Percentiles rank a stretch among this genome's conserved stretches.
These are phyloP conservation scores for Pichia scutulata DNA, from an alignment of 805 yeast genomes.

Conservation along the genomic window DNA sequence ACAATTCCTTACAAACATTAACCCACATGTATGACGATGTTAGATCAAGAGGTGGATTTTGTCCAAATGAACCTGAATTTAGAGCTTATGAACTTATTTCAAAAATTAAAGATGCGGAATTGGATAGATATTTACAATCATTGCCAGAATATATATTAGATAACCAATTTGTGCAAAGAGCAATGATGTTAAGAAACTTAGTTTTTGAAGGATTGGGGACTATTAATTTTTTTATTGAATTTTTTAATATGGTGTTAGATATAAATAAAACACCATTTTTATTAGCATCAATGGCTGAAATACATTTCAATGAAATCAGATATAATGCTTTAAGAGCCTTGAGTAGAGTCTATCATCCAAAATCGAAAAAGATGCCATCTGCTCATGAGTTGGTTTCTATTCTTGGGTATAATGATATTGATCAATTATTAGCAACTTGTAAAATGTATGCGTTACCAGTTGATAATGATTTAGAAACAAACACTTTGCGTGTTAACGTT, in stretches of 20 bases:
- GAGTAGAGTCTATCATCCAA: conserved; percentile 58
- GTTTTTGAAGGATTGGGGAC: conserved; percentile 61
- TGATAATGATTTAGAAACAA: conserved; percentile 24
- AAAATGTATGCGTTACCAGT: conserved; percentile 53
- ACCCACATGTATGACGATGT: conserved; percentile 82
- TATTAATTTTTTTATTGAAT: conserved; percentile 50
- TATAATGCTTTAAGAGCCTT: conserved; percentile 65
- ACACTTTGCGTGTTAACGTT: conserved; percentile 31
- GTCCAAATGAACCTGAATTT: conserved; percentile 88
- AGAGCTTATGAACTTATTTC: conserved; percentile 79
- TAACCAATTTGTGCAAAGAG: conserved; percentile 56
- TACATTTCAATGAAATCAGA: conserved; percentile 71
- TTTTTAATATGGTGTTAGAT: conserved; percentile 49
- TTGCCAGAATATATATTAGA: conserved; percentile 52
- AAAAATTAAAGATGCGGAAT: conserved; percentile 76
- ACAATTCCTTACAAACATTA: conserved; percentile 81
- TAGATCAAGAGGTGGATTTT: conserved; percentile 55
- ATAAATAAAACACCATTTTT: conserved; percentile 49
- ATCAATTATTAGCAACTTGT: conserved; percentile 49
- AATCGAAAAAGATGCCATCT: conserved; percentile 54
- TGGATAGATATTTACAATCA: conserved; percentile 66
- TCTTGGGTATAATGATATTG: conserved; percentile 61
- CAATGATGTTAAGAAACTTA: conserved; percentile 60
- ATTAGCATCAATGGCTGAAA: conserved; percentile 67
- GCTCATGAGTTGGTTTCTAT: conserved; percentile 37